A percentile compares a stretch with the other conserved stretches of the same genome.
Evolutionary conservation across 2,329 filamentous ascomycete species (phyloP).

Genomic region (Phialemoniopsis sp.): DNA sequence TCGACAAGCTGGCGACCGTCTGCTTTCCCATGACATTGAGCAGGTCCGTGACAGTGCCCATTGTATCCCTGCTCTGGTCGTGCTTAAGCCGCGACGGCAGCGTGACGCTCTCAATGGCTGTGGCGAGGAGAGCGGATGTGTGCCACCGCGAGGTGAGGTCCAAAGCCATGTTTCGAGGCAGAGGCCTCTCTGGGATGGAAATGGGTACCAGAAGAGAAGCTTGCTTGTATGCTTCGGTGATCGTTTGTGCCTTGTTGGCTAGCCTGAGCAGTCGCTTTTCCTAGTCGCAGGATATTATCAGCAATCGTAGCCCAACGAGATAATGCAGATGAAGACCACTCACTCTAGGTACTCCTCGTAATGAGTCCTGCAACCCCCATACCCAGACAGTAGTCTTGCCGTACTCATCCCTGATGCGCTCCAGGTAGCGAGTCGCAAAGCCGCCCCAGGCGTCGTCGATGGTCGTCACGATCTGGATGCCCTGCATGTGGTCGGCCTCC

Average conservation of each 20-base stretch:
- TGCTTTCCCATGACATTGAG: conserved; percentile 76
- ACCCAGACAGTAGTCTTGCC: conserved; percentile 84
- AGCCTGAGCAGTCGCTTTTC: conserved; percentile 62
- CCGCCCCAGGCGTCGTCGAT: conserved; percentile 80
- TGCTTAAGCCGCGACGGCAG: conserved; percentile 68
- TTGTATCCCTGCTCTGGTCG: conserved; percentile 37
- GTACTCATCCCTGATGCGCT: conserved; percentile 83
- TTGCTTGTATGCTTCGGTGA: conserved; percentile 64
- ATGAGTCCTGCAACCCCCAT: conserved; percentile 72
- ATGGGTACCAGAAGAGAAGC: conserved; percentile 78
- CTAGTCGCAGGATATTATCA: conserved; percentile 21
- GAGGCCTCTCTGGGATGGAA: conserved; percentile 50
- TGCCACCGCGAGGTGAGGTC: conserved; percentile 72
- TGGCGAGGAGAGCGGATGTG: conserved; percentile 68
- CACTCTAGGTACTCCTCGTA: conserved; percentile 49
- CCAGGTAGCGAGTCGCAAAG: conserved; percentile 68
- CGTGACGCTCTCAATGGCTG: conserved; percentile 74
- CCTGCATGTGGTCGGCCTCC: conserved; percentile 90
- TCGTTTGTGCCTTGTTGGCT: conserved; percentile 69
- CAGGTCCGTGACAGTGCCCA: conserved; percentile 60
- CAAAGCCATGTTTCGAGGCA: conserved; percentile 56
- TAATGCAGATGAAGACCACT: conserved; percentile 5
- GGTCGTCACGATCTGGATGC: conserved; percentile 70
- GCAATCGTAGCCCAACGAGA: neutral
- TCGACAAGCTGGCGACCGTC: conserved; percentile 69